Evolutionary conservation across 768 basidiomycete species (phyloP), one percentile per base, ranked within the genome.

Genomic region (Cantharellus anzutake): DNA sequence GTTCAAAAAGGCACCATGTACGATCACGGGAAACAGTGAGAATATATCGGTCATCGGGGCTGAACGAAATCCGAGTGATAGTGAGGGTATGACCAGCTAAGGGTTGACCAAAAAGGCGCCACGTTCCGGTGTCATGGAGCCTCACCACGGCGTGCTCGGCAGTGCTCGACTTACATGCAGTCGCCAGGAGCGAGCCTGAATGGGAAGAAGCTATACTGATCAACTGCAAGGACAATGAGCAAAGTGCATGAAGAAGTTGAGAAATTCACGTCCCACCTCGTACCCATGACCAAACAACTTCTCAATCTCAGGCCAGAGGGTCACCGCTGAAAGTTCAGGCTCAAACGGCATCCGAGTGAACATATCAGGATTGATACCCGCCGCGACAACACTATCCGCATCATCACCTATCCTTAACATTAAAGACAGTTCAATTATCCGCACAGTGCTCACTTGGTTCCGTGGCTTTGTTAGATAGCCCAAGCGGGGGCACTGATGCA

Each of bases 201-300:
- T 78, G 79, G 1, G 96, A 96, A 0, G 83, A 76, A 0, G 83
- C 80, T 5, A 97, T 72, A 0, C 85, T 78, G 53, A 93, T 85
- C 4, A 87, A 84, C 89, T 94, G 61, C 14, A 37, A 37, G 38
- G 41, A 38, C 14, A 39, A 37, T 5, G 5, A 57, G 7, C 41
- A 39, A 57, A 16, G 14, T 14, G 56, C 14, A 35, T 41, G 11
- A 42, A 29, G 40, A 39, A 42, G 5, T 51, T 41, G 5, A 40
- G 14, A 29, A n/a, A 1, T 41, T 37, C 50, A 61, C 11, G 11
- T 38, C 53, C 71, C 61, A 85, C 90, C 78, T 99, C 96, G 66
- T 97, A 98, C 48, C 94, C 92, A 70, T 98, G 96, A 3, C 94
- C 96, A 68, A 96, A 99, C 0, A 99, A 75, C 69, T 99, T 99